phyloP scores from a whole-genome alignment of 208 protist genomes.

The Leishmania arabica region DNA sequence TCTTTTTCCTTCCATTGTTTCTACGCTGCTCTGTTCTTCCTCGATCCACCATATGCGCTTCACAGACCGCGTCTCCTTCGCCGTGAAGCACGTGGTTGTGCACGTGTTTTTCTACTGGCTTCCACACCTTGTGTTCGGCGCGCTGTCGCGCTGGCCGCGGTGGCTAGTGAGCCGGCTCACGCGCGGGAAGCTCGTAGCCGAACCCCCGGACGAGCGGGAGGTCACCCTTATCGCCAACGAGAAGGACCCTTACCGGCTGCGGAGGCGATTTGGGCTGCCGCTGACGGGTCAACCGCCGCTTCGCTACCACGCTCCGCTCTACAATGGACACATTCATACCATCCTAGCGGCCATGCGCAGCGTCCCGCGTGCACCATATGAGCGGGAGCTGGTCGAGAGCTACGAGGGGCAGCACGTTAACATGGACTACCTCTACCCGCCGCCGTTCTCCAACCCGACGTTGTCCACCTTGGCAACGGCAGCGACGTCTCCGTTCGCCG shows the following conservation, averaged over 20 bases:
- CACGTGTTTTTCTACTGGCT: slow-evolving; percentile 37
- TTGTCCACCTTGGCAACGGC: not conserved
- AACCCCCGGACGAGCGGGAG: slow-evolving; percentile 17
- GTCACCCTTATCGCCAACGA: slow-evolving; percentile 22
- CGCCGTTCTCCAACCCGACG: not conserved
- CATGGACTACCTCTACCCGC: slow-evolving; percentile 46
- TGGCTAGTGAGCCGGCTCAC: slow-evolving; percentile 17
- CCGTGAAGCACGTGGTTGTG: slow-evolving; percentile 25
- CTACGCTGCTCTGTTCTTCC: not conserved
- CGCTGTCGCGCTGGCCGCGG: slow-evolving; percentile 29
- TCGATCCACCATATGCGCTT: not conserved
- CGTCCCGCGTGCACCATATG: slow-evolving; percentile 25
- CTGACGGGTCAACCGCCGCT: slow-evolving; percentile 10
- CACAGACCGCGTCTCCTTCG: slow-evolving; percentile 25
- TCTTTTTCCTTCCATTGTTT: not conserved
- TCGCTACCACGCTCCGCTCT: slow-evolving; percentile 50
- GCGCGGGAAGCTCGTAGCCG: not conserved
- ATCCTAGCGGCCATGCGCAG: slow-evolving; percentile 38
- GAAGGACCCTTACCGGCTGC: slow-evolving; percentile 18
- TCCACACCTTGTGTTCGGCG: slow-evolving; percentile 20
- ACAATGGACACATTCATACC: slow-evolving; percentile 56
- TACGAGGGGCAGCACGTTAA: slow-evolving; percentile 46
- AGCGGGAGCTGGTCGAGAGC: slow-evolving; percentile 36
- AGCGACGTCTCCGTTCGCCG: not conserved
- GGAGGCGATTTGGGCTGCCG: slow-evolving; percentile 25